Conservation (phyloP, 208 protist species). For the Leishmania major region DNA sequence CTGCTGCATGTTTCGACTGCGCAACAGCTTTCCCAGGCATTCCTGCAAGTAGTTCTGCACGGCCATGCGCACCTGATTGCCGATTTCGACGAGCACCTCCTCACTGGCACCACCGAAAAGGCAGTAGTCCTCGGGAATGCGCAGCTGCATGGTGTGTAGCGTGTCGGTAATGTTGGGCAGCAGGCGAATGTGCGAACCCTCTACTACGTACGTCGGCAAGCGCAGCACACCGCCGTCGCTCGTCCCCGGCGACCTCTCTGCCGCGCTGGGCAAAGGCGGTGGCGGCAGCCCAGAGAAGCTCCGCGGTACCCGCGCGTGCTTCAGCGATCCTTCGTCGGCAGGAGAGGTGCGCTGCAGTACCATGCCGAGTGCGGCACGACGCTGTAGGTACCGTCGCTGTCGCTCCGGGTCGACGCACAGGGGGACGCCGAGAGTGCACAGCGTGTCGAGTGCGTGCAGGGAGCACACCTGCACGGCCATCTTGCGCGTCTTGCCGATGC, state of each 20-base stretch:
- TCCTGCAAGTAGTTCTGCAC: slow-evolving; percentile 66
- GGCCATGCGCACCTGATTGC: slow-evolving; percentile 58
- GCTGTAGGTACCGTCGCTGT: slow-evolving; percentile 50
- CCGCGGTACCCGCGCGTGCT: not conserved
- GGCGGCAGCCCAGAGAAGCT: slow-evolving; percentile 17
- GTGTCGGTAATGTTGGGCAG: slow-evolving; percentile 58
- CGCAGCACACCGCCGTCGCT: slow-evolving; percentile 20
- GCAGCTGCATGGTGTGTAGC: slow-evolving; percentile 47
- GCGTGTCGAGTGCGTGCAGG: slow-evolving; percentile 74
- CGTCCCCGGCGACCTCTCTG: not conserved
- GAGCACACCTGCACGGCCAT: slow-evolving; percentile 70
- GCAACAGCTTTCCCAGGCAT: not conserved
- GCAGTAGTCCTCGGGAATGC: slow-evolving; percentile 67
- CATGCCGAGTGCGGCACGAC: slow-evolving; percentile 41
- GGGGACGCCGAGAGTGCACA: slow-evolving; percentile 56
- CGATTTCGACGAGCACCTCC: slow-evolving; percentile 10
- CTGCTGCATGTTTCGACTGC: slow-evolving; percentile 2
- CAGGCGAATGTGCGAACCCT: slow-evolving; percentile 55
- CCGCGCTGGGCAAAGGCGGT: not conserved
- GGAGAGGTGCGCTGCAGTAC: slow-evolving; percentile 21
- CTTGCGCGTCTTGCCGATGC: slow-evolving; percentile 48
- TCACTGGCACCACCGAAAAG: slow-evolving; percentile 41
- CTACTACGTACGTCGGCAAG: slow-evolving; percentile 70
- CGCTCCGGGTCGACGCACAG: slow-evolving; percentile 46
- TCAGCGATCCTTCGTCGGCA: not conserved